A percentile compares a stretch with the other conserved stretches of the same genome.
Evolutionary conservation across 1,139 yeast genomes (phyloP).

Genomic region (Entelexis paramagnoliae): DNA sequence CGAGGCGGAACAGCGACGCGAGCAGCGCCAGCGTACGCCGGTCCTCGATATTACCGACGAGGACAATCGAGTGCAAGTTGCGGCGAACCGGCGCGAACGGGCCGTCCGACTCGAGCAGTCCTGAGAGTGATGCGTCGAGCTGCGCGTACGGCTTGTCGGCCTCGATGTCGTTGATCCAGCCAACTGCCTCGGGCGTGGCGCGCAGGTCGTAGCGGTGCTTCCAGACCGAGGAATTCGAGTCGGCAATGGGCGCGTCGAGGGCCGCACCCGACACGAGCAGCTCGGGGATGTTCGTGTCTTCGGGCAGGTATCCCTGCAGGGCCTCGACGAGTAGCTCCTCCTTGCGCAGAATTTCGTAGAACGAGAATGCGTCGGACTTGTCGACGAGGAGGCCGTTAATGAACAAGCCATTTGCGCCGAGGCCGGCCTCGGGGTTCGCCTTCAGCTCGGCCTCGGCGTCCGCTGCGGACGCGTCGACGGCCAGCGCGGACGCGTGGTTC

Average conservation of each 20-base stretch:
- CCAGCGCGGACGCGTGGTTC: slow-evolving; percentile 25
- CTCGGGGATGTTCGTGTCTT: slow-evolving; percentile 6
- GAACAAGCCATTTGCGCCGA: slow-evolving; percentile 32
- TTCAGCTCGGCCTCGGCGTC: slow-evolving; percentile 9
- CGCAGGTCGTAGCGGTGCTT: slow-evolving; percentile 15
- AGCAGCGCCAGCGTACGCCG: slow-evolving; percentile 41
- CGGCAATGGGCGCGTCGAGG: not conserved
- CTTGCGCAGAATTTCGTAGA: slow-evolving; percentile 29
- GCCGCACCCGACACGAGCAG: slow-evolving; percentile 12
- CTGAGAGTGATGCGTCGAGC: slow-evolving; percentile 38
- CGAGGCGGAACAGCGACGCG: slow-evolving; percentile 38
- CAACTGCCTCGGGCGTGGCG: slow-evolving; percentile 37
- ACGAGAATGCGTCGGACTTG: slow-evolving; percentile 24
- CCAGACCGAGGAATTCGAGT: not conserved
- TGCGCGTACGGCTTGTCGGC: slow-evolving; percentile 45
- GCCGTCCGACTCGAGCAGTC: slow-evolving; percentile 36
- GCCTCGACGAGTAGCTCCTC: slow-evolving; percentile 25
- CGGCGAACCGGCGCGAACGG: slow-evolving; percentile 61
- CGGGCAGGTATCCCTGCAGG: slow-evolving; percentile 7
- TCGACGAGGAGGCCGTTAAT: slow-evolving; percentile 33
- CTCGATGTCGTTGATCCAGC: slow-evolving; percentile 72
- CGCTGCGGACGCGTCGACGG: slow-evolving; percentile 25
- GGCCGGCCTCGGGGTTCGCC: slow-evolving; percentile 22
- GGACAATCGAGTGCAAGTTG: slow-evolving; percentile 65
- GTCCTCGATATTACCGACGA: slow-evolving; percentile 56